Conservation (phyloP, 257 asterid genomes). For the Jaltomata sinuosa region DNA sequence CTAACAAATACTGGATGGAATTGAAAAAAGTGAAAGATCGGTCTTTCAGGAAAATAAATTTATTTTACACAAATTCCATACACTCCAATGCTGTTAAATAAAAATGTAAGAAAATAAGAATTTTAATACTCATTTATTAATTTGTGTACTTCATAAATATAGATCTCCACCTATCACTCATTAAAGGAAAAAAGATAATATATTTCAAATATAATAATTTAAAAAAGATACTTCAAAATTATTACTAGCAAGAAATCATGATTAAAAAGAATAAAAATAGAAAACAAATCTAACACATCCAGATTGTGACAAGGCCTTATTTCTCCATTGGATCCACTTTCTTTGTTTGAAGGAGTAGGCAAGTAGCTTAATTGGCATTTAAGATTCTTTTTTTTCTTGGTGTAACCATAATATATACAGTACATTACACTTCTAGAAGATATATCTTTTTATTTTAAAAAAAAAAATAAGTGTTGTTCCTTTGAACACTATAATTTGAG, state of each 20-base stretch:
- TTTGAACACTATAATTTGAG: neutral
- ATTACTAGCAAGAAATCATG: neutral
- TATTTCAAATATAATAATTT: neutral
- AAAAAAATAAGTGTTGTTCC: neutral
- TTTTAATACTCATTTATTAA: neutral
- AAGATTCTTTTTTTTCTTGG: neutral
- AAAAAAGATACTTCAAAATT: neutral
- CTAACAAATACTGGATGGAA: too few species aligned
- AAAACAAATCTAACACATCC: neutral
- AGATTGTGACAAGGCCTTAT: neutral
- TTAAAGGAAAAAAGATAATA: neutral
- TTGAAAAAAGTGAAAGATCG: too few species aligned
- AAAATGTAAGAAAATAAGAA: too few species aligned
- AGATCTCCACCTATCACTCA: neutral
- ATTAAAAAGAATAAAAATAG: neutral
- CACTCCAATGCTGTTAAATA: too few species aligned
- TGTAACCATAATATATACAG: neutral
- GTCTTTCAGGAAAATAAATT: too few species aligned
- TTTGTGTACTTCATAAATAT: neutral
- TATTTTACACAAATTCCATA: too few species aligned
- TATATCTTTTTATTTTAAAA: too few species aligned
- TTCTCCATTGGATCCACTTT: neutral
- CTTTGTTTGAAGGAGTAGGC: neutral
- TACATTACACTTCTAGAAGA: neutral
- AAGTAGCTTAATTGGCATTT: neutral